Base-by-base conservation (phyloP, 257 asterid species). In the Ligustrum vulgare region DNA sequence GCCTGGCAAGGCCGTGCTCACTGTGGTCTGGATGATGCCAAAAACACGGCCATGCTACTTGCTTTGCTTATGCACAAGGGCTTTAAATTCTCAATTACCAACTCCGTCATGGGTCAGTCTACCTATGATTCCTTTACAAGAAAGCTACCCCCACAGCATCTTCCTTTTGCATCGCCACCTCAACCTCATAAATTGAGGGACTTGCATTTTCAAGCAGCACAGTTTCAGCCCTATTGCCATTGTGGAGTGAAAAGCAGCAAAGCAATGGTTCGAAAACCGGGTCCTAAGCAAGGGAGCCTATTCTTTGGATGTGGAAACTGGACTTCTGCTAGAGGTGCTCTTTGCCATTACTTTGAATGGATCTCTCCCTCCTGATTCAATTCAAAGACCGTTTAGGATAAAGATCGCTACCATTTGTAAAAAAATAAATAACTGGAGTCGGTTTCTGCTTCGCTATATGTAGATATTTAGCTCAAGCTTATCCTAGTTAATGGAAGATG, bases 1-100 rank as follows among this genome's bases (percentile, higher is more conserved):
- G 71, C 82, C 32, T 93, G 98, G 98, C 92, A 87, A 85, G 98
- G 97, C 6, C 97, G 96, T 43, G 87, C 98, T 33, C 98, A 93
- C 75, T 93, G 96, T 77, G 98, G 98, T 64, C 83, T 91, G 43
- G 98, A 93, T 82, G 97, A 93, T 77, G 98, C 98, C 37, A 93
- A 82, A 70, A 93, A 93, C 87, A 91, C 98, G 2, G 98, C 98
- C 66, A 89, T 89, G 51, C 73, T 93, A 32, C 94, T 93, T 67
- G 75, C 91, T 33, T 60, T 79, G 66, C 87, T 93, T 36, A 90
- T 93, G 94, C 87, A 75, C 62, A 85, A 37, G 80, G 96, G 98
- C 43, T 83, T 85, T 58, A 91, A 88, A 65, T 84, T 93, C 89
- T 85, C 93, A 12, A 84, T 93, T 16, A 93, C 98, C 23, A 89